Base-by-base conservation (phyloP, 108 stramenopile genomes). In the Discostella stelligeroides region DNA sequence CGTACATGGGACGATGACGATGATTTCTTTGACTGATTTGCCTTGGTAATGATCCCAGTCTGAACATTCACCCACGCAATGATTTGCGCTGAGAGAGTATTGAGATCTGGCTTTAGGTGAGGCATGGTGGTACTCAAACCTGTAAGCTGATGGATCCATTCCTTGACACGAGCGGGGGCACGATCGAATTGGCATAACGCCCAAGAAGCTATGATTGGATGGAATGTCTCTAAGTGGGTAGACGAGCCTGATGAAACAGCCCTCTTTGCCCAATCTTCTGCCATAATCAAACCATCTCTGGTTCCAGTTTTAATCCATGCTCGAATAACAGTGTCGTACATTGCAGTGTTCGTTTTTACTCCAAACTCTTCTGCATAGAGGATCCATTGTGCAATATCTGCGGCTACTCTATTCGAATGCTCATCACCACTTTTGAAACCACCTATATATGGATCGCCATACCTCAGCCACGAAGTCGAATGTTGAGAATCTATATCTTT, bases 181-280 rank as follows among this genome's bases (percentile, higher is more conserved):
- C 81, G 83, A 0, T 72, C 54, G 46, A 68, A 68, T 37, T 83
- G 83, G 18, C 70, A 72, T 43, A 86, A 63, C 25, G 80, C 63
- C 86, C 85, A 88, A 38, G 88, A 81, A 15, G 86, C 86, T 28
- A 92, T 37, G 60, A 90, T 86, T 9, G 92, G 92, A 48, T 86
- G 80, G 50, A 91, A 88, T 20, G 86, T 85, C 25, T 86, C 70
- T 9, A 82, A 20, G 10, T 84, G 73, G 17, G 58, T 64, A 6
- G 55, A 20, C 15, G 65, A 6, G 75, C 54, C 27, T 37, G 46
- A 37, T 0, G 58, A 42, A 34, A 65, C 40, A 28, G 64, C 51
- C 17, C 39, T 68, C 40, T 77, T 67, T 6, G 68, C 77, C 65
- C 80, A 70, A 34, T 23, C 42, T 60, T 88, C 86, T 8, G 88